Evolutionary conservation across 2,329 filamentous ascomycete species (phyloP).

Genomic region (Boeremia exigua): DNA sequence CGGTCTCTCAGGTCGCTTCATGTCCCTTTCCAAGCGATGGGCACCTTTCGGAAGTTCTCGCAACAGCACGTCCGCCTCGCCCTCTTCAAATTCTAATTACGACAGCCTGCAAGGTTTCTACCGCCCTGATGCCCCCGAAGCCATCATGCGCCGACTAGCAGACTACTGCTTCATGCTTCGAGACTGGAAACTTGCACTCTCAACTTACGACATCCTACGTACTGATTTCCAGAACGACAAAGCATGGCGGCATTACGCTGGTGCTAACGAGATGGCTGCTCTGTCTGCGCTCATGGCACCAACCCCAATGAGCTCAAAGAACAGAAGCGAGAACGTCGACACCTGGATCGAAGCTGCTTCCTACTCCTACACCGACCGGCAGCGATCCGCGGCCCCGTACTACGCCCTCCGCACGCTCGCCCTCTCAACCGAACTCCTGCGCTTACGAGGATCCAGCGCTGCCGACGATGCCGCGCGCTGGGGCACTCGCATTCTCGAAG

Average conservation of each 20-base stretch:
- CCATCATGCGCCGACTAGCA: slow-evolving; percentile 88
- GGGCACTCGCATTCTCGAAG: slow-evolving; percentile 79
- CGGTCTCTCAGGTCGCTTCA: slow-evolving; percentile 90
- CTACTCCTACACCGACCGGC: slow-evolving; percentile 83
- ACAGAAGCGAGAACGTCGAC: slow-evolving; percentile 79
- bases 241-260: slow-evolving; percentile 94
- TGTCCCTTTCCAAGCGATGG: slow-evolving; percentile 91
- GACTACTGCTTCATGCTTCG: slow-evolving; percentile 97
- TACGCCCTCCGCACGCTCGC: slow-evolving; percentile 79
- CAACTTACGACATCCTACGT: slow-evolving; percentile 87
- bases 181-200: slow-evolving; percentile 91
- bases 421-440: slow-evolving; percentile 80
- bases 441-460: slow-evolving; percentile 77
- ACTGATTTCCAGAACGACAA: slow-evolving; percentile 94
- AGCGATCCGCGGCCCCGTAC: slow-evolving; percentile 76
- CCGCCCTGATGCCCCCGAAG: slow-evolving; percentile 81
- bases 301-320: slow-evolving; percentile 73
- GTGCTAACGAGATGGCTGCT: slow-evolving; percentile 93
- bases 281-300: slow-evolving; percentile 81
- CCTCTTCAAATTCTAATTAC: slow-evolving; percentile 71
- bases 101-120: slow-evolving; percentile 82
- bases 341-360: slow-evolving; percentile 87
- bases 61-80: slow-evolving; percentile 57
- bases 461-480: slow-evolving; percentile 88
- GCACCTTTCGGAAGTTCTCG: slow-evolving; percentile 77